A percentile compares a stretch with the other conserved stretches of the same genome.
These are phyloP conservation scores for Medicago truncatula DNA, from an alignment of 306 rosid species.

Conservation along the genomic window DNA sequence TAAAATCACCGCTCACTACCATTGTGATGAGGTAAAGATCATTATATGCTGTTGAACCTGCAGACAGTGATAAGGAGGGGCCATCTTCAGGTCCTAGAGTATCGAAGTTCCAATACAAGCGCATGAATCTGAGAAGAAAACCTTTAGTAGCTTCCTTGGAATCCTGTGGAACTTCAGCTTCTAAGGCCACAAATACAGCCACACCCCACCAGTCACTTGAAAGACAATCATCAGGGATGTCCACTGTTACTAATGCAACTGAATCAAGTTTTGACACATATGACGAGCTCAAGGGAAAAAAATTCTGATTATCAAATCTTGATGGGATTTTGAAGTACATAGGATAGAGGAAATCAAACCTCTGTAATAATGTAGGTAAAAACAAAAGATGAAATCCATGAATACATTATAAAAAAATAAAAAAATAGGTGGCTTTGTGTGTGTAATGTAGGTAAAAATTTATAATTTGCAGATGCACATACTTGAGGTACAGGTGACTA, in stretches of 20 bases:
- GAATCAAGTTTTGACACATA: constrained; percentile 14
- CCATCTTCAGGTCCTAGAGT: constrained; percentile 6
- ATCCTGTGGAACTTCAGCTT: background rate
- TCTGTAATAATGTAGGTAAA: background rate
- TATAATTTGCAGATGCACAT: background rate
- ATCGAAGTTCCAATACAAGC: background rate
- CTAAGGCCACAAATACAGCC: constrained; percentile 20
- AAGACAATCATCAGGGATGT: constrained; percentile 9
- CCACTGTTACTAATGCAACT: constrained; percentile 12
- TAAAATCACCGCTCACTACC: constrained; percentile 27
- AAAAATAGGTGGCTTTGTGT: background rate
- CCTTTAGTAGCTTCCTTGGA: background rate
- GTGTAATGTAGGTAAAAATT: background rate
- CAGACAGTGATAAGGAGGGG: background rate
- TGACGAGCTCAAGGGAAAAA: constrained; percentile 14
- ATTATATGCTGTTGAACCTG: constrained; percentile 5
- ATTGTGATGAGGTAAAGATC: constrained; percentile 3
- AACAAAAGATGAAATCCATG: background rate
- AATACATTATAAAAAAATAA: background rate
- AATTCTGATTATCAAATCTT: background rate
- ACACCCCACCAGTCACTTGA: constrained; percentile 36
- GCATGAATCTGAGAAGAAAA: background rate
- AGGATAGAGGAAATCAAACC: background rate
- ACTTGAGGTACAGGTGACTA: background rate
- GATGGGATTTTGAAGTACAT: background rate